Evolutionary conservation across 2,329 filamentous ascomycete genomes (phyloP).

Genomic region (Neodidymelliopsis sp.): DNA sequence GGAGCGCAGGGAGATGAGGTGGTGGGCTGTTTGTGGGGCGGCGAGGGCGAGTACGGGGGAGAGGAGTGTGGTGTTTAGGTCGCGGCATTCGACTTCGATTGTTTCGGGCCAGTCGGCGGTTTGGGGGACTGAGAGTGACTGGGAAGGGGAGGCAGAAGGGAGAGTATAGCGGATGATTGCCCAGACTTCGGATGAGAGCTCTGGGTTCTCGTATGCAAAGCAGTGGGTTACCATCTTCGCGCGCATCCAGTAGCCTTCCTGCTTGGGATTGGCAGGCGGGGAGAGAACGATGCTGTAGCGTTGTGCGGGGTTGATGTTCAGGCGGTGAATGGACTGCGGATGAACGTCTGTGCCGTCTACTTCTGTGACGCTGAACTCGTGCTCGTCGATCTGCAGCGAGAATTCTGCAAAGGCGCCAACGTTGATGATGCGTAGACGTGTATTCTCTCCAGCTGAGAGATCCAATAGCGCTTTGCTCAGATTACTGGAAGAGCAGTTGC

Average conservation of each 20-base stretch:
- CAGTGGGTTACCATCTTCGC: conserved; percentile 68
- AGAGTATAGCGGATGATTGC: conserved; percentile 58
- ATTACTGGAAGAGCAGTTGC: conserved; percentile 47
- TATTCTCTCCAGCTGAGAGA: conserved; percentile 62
- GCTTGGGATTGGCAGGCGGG: conserved; percentile 52
- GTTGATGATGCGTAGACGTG: conserved; percentile 75
- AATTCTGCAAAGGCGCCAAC: conserved; percentile 71
- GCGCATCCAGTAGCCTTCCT: conserved; percentile 55
- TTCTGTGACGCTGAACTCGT: conserved; percentile 68
- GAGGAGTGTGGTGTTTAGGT: conserved; percentile 59
- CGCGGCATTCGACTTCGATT: conserved; percentile 59
- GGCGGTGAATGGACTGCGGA: conserved; percentile 61
- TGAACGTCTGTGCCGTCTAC: conserved; percentile 70
- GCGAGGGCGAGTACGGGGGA: conserved; percentile 53
- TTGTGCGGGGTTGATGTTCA: conserved; percentile 73
- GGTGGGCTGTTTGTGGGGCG: conserved; percentile 58
- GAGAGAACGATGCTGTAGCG: conserved; percentile 71
- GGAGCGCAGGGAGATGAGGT: conserved; percentile 62
- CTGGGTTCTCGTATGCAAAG: conserved; percentile 62
- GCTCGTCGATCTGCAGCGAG: conserved; percentile 68
- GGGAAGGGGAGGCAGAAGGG: no score
- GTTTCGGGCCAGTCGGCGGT: conserved; percentile 61
- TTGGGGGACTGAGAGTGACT: conserved; percentile 41
- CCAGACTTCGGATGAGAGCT: conserved; percentile 56
- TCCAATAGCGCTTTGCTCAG: conserved; percentile 40